phyloP scores from a whole-genome alignment of 176 grass and related monocot genomes.

The Oryza australiensis region DNA sequence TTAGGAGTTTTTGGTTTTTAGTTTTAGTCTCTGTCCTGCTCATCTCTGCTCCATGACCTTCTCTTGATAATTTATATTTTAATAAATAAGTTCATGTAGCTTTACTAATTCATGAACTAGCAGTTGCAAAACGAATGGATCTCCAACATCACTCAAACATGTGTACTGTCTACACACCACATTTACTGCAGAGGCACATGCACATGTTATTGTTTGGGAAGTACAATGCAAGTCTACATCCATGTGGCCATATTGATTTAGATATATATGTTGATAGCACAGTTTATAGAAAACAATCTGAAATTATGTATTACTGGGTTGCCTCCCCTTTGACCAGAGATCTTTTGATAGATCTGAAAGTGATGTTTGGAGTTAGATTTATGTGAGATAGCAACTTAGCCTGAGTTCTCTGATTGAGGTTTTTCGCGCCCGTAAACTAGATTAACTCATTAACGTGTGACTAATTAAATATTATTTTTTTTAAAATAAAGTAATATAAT shows the following conservation, averaged over 20 bases:
- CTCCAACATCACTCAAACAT: neutral
- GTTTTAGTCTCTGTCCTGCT: neutral
- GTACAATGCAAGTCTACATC: slow-evolving; percentile 4
- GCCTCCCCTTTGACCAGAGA: neutral
- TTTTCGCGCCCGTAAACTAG: too few relatives aligned
- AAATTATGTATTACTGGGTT: neutral
- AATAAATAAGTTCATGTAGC: too few relatives aligned
- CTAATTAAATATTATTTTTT: too few relatives aligned
- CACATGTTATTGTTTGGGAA: neutral
- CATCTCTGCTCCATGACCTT: neutral
- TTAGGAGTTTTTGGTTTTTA: neutral
- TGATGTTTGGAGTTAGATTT: neutral
- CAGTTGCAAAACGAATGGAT: neutral
- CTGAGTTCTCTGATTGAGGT: too few relatives aligned
- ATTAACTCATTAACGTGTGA: too few relatives aligned
- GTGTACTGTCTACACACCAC: neutral
- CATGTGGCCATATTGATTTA: neutral
- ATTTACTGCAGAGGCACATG: neutral
- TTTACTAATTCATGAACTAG: neutral
- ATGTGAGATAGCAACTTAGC: neutral
- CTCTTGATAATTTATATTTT: neutral
- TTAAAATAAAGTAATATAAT: too few relatives aligned
- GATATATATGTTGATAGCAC: too few relatives aligned
- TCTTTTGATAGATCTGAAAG: slow-evolving; percentile 22
- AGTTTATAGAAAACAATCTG: neutral